Evolutionary conservation across 2,329 filamentous ascomycete species (phyloP).

Genomic region (Cadophora luteo-olivacea): DNA sequence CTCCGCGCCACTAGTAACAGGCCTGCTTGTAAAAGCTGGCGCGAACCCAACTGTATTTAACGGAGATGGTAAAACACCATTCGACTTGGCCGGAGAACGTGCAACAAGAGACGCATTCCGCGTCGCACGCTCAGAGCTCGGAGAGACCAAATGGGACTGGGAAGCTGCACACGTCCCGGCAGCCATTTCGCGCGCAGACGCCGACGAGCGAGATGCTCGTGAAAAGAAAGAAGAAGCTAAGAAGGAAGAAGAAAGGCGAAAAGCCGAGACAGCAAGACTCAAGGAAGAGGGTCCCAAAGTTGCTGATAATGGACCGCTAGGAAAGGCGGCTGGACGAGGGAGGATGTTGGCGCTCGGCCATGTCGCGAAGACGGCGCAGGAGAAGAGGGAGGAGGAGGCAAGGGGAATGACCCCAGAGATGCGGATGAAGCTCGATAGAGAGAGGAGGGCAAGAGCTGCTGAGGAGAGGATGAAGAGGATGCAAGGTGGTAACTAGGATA

Average conservation of each 20-base stretch:
- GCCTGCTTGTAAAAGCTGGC: conserved; percentile 75
- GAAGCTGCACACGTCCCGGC: conserved; percentile 74
- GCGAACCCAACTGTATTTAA: conserved; percentile 77
- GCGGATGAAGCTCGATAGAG: conserved; percentile 81
- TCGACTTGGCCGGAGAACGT: conserved; percentile 86
- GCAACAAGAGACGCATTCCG: conserved; percentile 90
- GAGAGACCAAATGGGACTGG: conserved; percentile 82
- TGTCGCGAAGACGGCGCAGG: conserved; percentile 75
- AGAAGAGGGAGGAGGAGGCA: conserved; percentile 82
- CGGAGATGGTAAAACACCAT: conserved; percentile 81
- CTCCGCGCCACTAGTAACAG: conserved; percentile 75
- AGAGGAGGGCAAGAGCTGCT: conserved; percentile 87
- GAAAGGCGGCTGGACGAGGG: conserved; percentile 52
- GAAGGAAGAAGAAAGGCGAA: conserved; percentile 73
- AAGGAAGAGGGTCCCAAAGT: conserved; percentile 68
- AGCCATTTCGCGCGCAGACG: conserved; percentile 73
- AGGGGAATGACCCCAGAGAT: conserved; percentile 89
- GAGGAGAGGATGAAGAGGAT: conserved; percentile 77
- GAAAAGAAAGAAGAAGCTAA: conserved; percentile 74
- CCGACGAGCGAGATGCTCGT: conserved; percentile 69
- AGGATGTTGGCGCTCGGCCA: conserved; percentile 60
- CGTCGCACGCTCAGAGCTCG: conserved; percentile 81
- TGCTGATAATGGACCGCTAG: conserved; percentile 47
- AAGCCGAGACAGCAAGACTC: conserved; percentile 76
- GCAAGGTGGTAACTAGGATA: conserved; percentile 12